phyloP scores from a whole-genome alignment of 768 basidiomycete genomes.

The Trametes coccinea region DNA sequence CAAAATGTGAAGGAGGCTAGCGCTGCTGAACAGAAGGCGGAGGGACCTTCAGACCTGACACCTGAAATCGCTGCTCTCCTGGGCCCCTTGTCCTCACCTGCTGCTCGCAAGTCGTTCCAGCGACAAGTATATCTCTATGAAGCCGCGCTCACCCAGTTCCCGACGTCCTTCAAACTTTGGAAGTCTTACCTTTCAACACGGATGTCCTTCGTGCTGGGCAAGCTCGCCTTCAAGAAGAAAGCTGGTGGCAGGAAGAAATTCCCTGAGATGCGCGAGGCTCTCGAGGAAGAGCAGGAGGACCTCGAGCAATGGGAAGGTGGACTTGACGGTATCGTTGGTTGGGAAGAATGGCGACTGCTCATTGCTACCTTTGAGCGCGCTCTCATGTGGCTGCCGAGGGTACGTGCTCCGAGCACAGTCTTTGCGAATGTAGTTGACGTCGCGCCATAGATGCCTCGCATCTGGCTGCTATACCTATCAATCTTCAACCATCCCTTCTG shows the following conservation, averaged over 20 bases:
- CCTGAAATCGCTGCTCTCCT: constrained; percentile 60
- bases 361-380: constrained; percentile 90
- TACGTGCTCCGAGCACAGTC: constrained; percentile 37
- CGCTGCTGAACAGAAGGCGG: constrained; percentile 54
- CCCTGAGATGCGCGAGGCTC: constrained; percentile 84
- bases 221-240: constrained; percentile 65
- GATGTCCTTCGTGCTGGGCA: constrained; percentile 84
- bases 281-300: constrained; percentile 82
- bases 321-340: constrained; percentile 87
- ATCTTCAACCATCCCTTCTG: constrained; percentile 89
- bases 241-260: constrained; percentile 90
- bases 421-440: neutral
- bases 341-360: constrained; percentile 92
- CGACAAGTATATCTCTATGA: constrained; percentile 93
- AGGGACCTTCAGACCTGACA: constrained; percentile 47
- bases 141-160: constrained; percentile 83
- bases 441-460: constrained; percentile 70
- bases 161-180: constrained; percentile 94
- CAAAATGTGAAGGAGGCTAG: constrained; percentile 70
- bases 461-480: constrained; percentile 94
- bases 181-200: constrained; percentile 86
- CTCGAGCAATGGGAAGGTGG: constrained; percentile 84
- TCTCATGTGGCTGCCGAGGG: constrained; percentile 92
- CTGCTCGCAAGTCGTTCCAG: constrained; percentile 75
- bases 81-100: constrained; percentile 75